Base-by-base conservation (phyloP, 768 basidiomycete species). In the Suillus subalutaceus region DNA sequence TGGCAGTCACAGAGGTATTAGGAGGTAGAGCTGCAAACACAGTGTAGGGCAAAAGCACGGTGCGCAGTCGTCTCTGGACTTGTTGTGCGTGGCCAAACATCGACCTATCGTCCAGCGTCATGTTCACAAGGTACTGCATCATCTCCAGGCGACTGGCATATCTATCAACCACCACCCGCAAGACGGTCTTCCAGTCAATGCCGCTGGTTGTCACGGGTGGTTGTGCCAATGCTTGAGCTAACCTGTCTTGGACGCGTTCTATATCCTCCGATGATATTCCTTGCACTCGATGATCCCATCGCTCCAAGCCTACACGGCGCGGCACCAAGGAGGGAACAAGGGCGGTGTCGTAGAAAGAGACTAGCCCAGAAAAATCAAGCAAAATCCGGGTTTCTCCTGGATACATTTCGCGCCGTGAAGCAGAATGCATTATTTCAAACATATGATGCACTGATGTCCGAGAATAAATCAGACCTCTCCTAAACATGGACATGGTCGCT, bases 321-420 rank as follows among this genome's bases (percentile, higher is more conserved):
- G 63, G 15, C 18, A 72, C 62, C 20, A 72, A 52, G 13, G 73
- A 71, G 30, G 72, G 68, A 2, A 48, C 69, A 9, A 74, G 66
- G 44, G 65, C 58, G 18, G 70, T 74, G 38, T 76, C 74, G 18
- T 77, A 77, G 64, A 77, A 76, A 4, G 76, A 65, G 9, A 73
- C 63, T 44, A 74, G 38, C 26, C 71, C 48, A 8, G 65, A 32
- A 32, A 69, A 65, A 38, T 74, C 70, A 32, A 76, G 56, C 7
- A 67, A 52, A 46, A 76, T 56, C 1, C 75, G 73, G 2, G 66
- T 71, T 46, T 75, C 75, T 7, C 74, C 76, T 1, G 75, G 75
- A 37, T 68, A 67, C 15, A 2, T 67, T 50, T 70, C 63, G 32
- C 75, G 71, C 74, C 74, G 68, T 3, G 71, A 67, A 48, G 63